A percentile compares a stretch with the other conserved stretches of the same genome.
Conservation (phyloP, 2,329 filamentous ascomycete species). For the Alternaria sp. region DNA sequence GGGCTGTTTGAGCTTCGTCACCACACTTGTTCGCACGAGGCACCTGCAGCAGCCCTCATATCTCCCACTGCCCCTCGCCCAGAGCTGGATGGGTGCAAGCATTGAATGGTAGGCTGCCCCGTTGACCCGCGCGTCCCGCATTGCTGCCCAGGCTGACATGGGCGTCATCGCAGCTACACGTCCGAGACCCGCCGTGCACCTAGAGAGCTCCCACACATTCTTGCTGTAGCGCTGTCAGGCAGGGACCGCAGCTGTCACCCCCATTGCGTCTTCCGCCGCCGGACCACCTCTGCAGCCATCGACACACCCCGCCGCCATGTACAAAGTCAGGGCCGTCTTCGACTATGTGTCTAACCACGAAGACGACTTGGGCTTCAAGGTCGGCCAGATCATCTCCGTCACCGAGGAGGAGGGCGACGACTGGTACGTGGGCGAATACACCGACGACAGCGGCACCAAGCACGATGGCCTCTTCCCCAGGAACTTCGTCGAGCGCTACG, state of each 20-base stretch:
- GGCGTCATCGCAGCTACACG: slow-evolving; percentile 21
- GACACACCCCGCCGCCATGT: slow-evolving; percentile 51
- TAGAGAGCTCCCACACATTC: slow-evolving; percentile 1
- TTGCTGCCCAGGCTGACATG: slow-evolving; percentile 18
- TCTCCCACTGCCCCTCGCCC: slow-evolving; percentile 11
- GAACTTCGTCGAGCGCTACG: slow-evolving; percentile 97
- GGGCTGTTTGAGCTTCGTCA: slow-evolving; percentile 28
- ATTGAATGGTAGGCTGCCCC: slow-evolving; percentile 8
- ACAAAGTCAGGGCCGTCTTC: slow-evolving; percentile 95
- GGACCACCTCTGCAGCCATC: neutral
- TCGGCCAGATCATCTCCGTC: slow-evolving; percentile 91
- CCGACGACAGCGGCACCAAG: slow-evolving; percentile 74
- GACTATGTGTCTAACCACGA: slow-evolving; percentile 93
- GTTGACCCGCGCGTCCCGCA: slow-evolving; percentile 15
- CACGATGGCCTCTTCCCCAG: slow-evolving; percentile 89
- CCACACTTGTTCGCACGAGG: slow-evolving; percentile 17
- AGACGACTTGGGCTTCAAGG: slow-evolving; percentile 87
- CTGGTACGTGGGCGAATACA: slow-evolving; percentile 91
- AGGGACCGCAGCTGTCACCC: slow-evolving; percentile 18
- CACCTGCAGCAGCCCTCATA: slow-evolving; percentile 17
- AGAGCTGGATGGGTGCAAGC: slow-evolving; percentile 15
- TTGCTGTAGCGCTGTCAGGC: slow-evolving; percentile 11
- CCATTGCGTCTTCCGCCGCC: slow-evolving; percentile 6
- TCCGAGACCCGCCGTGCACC: slow-evolving; percentile 17
- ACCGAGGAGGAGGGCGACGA: slow-evolving; percentile 91